A percentile compares a stretch with the other conserved stretches of the same genome.
phyloP scores from a whole-genome alignment of 2,329 filamentous ascomycete genomes.

The Gremmenia infestans region DNA sequence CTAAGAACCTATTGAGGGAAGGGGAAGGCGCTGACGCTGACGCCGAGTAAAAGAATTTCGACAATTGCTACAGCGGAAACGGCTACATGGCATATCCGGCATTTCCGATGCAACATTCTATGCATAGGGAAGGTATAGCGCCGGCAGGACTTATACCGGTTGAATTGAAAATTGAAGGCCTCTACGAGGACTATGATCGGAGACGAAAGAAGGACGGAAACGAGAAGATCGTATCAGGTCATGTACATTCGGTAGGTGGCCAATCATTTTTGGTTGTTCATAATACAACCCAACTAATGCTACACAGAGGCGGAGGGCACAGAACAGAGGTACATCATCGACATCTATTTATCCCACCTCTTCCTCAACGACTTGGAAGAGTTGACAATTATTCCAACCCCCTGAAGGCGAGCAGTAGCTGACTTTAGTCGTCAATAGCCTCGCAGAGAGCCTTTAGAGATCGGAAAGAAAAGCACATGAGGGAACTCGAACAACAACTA shows the following conservation, averaged over 20 bases:
- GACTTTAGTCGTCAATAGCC: slow-evolving; percentile 38
- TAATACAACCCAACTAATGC: background rate
- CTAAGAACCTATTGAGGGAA: background rate
- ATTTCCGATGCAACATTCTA: slow-evolving; percentile 28
- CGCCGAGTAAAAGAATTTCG: slow-evolving; percentile 18
- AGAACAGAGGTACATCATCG: slow-evolving; percentile 6
- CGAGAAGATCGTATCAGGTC: slow-evolving; percentile 29
- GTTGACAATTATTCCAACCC: background rate
- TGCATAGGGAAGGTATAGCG: slow-evolving; percentile 19
- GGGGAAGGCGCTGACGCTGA: slow-evolving; percentile 9
- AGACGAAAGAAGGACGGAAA: slow-evolving; percentile 27
- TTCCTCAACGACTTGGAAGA: background rate
- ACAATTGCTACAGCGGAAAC: slow-evolving; percentile 24
- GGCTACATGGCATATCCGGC: slow-evolving; percentile 25
- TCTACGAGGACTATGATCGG: slow-evolving; percentile 32
- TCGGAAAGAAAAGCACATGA: slow-evolving; percentile 60
- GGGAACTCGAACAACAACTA: slow-evolving; percentile 55
- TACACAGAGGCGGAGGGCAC: slow-evolving; percentile 8
- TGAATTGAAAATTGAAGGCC: slow-evolving; percentile 30
- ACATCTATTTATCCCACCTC: background rate
- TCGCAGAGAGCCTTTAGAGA: slow-evolving; percentile 58
- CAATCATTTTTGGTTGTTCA: background rate
- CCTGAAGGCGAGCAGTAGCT: background rate
- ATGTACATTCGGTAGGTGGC: slow-evolving; percentile 30
- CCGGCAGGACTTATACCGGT: slow-evolving; percentile 29